Evolutionary conservation across 345 rosid genomes (phyloP), one percentile per base, ranked within the genome.

Genomic region (Citrus hindsii): DNA sequence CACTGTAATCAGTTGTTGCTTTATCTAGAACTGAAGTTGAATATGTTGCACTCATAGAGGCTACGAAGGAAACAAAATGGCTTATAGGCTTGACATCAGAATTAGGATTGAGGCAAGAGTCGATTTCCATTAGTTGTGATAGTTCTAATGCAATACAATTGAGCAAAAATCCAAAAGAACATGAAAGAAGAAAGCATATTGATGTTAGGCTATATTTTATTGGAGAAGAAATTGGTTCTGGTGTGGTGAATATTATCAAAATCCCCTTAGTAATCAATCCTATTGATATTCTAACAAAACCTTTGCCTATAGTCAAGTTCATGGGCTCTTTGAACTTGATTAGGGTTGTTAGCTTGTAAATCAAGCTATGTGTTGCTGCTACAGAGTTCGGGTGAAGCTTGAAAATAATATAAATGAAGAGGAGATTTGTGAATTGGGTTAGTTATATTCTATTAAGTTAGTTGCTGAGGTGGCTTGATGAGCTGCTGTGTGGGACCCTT

Each of bases 271-370:
- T 9, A 40, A 2, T 2, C 4, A 60, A 60, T 60, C 16, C 6
- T 2, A 0, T 6, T 2, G 13, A 24, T 9, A 24, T 0, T 0
- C 2, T 24, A 1, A 60, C 14, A 0, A 60, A 60, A 0, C 4
- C 0, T 2, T 0, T 60, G 0, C 1, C 0, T 24, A 0, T 10
- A 6, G 1, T 13, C 12, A 60, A 60, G 30, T 24, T 24, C 4
- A 9, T 24, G 3, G 1, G 25, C 2, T 59, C 12, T 1, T 25
- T 25, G 28, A 0, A 4, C 13, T 7, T 59, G 63, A 24, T 22
- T 58, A 6, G 22, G 3, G n/a, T 6, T 22, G 2, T 22, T 6
- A 40, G 22, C 25, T 58, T 58, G 24, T 58, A 22, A 22, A 0
- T 58, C 25, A 58, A 7, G 3, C 9, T 38, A 8, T 6, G 10